Evolutionary conservation across 2,329 filamentous ascomycete genomes (phyloP).

Genomic region (Penicillium sp.): DNA sequence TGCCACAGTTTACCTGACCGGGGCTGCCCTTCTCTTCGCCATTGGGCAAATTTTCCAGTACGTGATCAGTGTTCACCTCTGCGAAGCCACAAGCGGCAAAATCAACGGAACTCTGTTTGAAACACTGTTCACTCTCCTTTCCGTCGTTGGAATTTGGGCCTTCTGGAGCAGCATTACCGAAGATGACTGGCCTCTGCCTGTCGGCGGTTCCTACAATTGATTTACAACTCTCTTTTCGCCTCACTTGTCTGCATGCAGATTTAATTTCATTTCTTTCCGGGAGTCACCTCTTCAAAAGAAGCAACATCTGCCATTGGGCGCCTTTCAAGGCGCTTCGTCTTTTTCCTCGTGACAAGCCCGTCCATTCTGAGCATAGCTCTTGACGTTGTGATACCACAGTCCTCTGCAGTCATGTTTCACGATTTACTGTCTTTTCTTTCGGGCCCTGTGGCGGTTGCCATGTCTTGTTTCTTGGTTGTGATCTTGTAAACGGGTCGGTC

Average conservation of each 20-base stretch:
- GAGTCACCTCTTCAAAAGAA: slow-evolving; percentile 3
- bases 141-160: slow-evolving; percentile 78
- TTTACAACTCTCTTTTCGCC: slow-evolving; percentile 3
- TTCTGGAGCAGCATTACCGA: slow-evolving; percentile 99
- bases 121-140: slow-evolving; percentile 80
- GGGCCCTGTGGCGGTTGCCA: slow-evolving; percentile 7
- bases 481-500: slow-evolving; percentile 6
- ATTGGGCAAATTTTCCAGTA: slow-evolving; percentile 96
- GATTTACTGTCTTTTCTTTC: slow-evolving; percentile 14
- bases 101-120: slow-evolving; percentile 93
- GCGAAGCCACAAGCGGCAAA: slow-evolving; percentile 71
- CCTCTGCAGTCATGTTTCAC: slow-evolving; percentile 22
- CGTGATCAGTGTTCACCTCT: slow-evolving; percentile 84
- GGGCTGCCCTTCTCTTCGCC: slow-evolving; percentile 74
- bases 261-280: slow-evolving; percentile 1
- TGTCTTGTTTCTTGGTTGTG: slow-evolving; percentile 7
- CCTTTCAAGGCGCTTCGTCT: slow-evolving; percentile 6
- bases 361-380: slow-evolving; percentile 13
- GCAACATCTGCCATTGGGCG: no score
- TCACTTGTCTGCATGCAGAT: slow-evolving; percentile 7
- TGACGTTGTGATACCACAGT: slow-evolving; percentile 25
- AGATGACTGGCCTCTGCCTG: slow-evolving; percentile 80
- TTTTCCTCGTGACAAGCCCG: slow-evolving; percentile 12
- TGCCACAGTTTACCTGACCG: slow-evolving; percentile 61
- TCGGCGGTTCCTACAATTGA: slow-evolving; percentile 30